These are phyloP conservation scores for Sporisorium exsertum DNA, from an alignment of 1,284 basidiomycete genomes.

Conservation along the genomic window DNA sequence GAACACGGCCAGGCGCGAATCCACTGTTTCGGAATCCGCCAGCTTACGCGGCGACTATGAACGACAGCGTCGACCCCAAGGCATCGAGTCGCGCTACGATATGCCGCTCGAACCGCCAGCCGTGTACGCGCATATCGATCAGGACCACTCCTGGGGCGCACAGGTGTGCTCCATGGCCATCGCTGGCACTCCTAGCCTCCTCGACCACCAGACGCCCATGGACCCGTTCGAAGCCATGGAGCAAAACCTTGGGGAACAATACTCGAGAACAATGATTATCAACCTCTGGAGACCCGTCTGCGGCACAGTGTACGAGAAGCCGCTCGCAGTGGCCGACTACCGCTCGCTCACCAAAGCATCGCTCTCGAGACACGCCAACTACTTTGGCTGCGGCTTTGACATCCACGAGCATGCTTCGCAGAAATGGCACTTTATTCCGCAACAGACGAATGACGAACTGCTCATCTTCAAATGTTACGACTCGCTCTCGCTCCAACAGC, in stretches of 20 bases:
- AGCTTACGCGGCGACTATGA: conserved; percentile 22
- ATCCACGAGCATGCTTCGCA: conserved; percentile 22
- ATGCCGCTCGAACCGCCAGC: conserved; percentile 34
- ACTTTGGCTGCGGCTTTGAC: conserved; percentile 37
- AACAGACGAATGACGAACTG: conserved; percentile 36
- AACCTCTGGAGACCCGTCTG: conserved; percentile 36
- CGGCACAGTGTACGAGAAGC: conserved; percentile 33
- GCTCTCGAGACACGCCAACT: conserved; percentile 24
- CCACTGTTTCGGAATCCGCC: conserved; percentile 20
- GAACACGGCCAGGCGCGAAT: conserved; percentile 33
- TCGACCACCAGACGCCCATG: not conserved
- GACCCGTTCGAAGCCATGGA: conserved; percentile 18
- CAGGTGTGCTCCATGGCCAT: conserved; percentile 37
- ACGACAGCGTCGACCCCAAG: conserved; percentile 24
- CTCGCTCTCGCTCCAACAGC: conserved; percentile 24
- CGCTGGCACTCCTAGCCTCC: conserved; percentile 20
- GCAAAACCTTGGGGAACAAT: conserved; percentile 3
- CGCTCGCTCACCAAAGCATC: conserved; percentile 9
- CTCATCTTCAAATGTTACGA: conserved; percentile 43
- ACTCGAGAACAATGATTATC: conserved; percentile 33
- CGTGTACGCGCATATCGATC: conserved; percentile 33
- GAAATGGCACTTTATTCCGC: conserved; percentile 33
- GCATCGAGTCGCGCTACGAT: conserved; percentile 29
- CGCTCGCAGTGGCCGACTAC: conserved; percentile 34
- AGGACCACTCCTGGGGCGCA: conserved; percentile 23